These are phyloP conservation scores for Nicotiana sylvestris DNA, from an alignment of 257 asterid genomes.

Conservation along the genomic window DNA sequence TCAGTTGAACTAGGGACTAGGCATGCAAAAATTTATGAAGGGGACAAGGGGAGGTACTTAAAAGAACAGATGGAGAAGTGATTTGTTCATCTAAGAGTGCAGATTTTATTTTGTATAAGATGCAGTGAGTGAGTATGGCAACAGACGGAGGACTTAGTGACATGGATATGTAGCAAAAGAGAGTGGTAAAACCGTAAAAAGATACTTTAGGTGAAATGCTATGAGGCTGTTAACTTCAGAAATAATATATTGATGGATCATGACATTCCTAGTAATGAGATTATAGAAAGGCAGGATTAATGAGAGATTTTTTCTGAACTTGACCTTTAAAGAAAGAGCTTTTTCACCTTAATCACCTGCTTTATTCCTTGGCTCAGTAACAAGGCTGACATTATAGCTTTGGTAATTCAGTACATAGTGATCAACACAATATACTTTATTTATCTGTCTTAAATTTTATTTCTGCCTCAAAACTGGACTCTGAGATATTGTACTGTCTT, in stretches of 20 bases:
- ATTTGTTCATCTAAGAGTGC: not conserved
- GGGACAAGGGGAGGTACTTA: not conserved
- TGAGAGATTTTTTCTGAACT: not conserved
- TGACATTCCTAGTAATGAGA: constrained; percentile 8
- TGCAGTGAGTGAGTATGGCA: not conserved
- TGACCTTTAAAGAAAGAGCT: not conserved
- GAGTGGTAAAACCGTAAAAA: not conserved
- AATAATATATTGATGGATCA: not conserved
- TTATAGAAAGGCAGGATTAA: not conserved
- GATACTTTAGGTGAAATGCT: too few species aligned
- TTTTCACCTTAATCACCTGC: not conserved
- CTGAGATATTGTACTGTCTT: not conserved
- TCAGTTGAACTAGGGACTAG: not conserved
- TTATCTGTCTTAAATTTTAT: not conserved
- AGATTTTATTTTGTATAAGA: not conserved
- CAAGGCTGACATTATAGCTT: not conserved
- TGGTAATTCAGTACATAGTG: not conserved
- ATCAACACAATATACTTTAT: not conserved
- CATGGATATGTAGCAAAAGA: not conserved
- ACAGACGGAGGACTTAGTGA: not conserved
- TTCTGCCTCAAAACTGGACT: not conserved
- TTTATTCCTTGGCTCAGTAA: not conserved
- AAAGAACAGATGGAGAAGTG: not conserved
- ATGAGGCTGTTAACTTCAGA: too few species aligned
- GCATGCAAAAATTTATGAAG: not conserved